Percentiles rank a stretch among this genome's conserved stretches.
These are phyloP conservation scores for Elsinoe fawcettii DNA, from an alignment of 2,329 filamentous ascomycete species.

Conservation along the genomic window DNA sequence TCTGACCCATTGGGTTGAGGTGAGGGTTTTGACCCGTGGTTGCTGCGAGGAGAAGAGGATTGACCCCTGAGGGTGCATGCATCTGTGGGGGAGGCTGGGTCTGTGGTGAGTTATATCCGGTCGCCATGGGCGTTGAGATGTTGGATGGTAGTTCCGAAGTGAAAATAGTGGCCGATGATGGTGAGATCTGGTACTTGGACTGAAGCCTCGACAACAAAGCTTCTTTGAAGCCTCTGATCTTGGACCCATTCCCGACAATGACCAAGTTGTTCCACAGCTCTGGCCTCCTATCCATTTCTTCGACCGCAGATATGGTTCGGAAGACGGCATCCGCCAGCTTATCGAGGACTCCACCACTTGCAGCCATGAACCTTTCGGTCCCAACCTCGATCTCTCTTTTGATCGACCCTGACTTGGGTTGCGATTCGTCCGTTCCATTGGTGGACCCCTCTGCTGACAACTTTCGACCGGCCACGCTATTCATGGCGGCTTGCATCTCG, in stretches of 20 bases:
- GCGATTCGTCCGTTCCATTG: constrained; percentile 16
- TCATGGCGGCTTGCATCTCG: constrained; percentile 46
- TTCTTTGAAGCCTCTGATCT: constrained; percentile 71
- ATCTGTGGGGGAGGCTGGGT: constrained; percentile 38
- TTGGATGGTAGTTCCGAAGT: constrained; percentile 93
- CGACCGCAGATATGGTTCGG: constrained; percentile 70
- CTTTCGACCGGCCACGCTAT: constrained; percentile 21
- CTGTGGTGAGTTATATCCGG: constrained; percentile 84
- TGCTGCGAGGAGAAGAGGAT: constrained; percentile 84
- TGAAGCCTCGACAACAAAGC: constrained; percentile 73
- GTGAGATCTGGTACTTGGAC: constrained; percentile 80
- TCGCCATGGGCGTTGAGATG: constrained; percentile 81
- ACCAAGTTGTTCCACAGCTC: constrained; percentile 88
- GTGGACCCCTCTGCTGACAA: constrained; percentile 20
- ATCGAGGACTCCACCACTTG: constrained; percentile 66
- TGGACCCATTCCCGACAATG: constrained; percentile 80
- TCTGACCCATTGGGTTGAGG: constrained; percentile 34
- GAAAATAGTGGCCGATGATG: constrained; percentile 90
- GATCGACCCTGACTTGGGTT: constrained; percentile 31
- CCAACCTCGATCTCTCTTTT: constrained; percentile 66
- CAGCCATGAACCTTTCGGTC: constrained; percentile 60
- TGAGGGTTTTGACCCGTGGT: constrained; percentile 61
- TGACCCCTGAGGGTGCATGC: constrained; percentile 50
- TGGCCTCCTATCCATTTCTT: constrained; percentile 75
- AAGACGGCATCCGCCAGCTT: constrained; percentile 78